Base-by-base conservation (phyloP, 2,329 filamentous ascomycete species). In the Alternaria triticimaculans region DNA sequence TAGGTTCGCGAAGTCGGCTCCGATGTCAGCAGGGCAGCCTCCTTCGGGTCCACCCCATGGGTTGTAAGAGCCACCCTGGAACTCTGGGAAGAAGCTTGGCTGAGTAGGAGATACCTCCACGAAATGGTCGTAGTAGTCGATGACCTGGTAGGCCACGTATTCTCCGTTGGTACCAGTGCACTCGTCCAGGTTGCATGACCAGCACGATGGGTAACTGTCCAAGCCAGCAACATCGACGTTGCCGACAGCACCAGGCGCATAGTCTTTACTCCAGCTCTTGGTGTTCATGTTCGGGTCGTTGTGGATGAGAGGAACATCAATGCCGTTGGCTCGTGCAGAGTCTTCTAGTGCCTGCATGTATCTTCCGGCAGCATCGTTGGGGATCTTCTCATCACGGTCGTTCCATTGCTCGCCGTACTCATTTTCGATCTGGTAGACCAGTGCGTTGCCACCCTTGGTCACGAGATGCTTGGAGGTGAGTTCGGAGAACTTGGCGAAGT, bases 171-270 rank as follows among this genome's bases (percentile, higher is more conserved):
- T 87, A 2, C 85, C 84, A 1, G 84, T 87, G 69, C 88, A 90
- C 62, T 88, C 87, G 28, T 83, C 84, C 9, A 89, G 77, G 60
- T 90, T 87, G 73, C 88, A 90, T 57, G 85, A 88, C 87, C 87
- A 90, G 80, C 88, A 90, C 20, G 76, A 78, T 1, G 78, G 85
- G 57, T 87, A 87, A 63, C 82, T 84, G 69, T 89, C 87, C 3
- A 86, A 70, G 1, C 85, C 83, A 54, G 80, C 82, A 21, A 85
- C 82, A 71, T 88, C 85, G 54, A 89, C 84, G 63, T 88, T 85
- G 9, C 88, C 88, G 1, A 70, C 68, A 25, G 82, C 84, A 57
- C 86, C 80, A 3, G 75, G 75, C 5, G 84, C 85, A 69, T 85
- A 90, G 74, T 90, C 88, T 14, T 84, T 84, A 0, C 87, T 88